Base-by-base conservation (phyloP, 768 basidiomycete genomes). In the Phanerodontia chrysosporium region DNA sequence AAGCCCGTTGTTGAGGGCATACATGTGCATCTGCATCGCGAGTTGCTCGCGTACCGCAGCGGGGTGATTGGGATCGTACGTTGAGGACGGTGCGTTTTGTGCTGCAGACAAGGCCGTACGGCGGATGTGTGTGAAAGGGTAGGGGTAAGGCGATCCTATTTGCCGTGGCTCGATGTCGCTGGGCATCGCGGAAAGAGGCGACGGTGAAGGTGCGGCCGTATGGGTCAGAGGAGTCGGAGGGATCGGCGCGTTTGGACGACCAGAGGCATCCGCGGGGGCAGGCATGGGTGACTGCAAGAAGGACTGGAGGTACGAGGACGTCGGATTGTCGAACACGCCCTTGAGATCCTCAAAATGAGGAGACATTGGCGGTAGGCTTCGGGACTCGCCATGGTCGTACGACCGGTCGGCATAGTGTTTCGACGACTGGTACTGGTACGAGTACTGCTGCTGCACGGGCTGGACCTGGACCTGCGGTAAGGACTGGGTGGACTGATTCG, bases 161-260 rank as follows among this genome's bases (percentile, higher is more conserved):
- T 68, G 67, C 25, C 66, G 58, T 58, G 77, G 73, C 42, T 70
- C 73, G 53, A 70, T 58, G 28, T 70, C 71, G 14, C 75, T 76
- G 49, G 80, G 80, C 58, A 75, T 76, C 44, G 77, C 78, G 1
- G 83, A 81, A 22, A 86, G 68, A 0, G 89, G 89, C 0, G 85
- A 87, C 0, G 87, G 90, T 0, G 88, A 86, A 0, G 87, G 86
- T 1, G 87, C 86, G 8, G 86, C 82, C 0, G 87, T 88, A 58
- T 88, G 85, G 51, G 82, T 86, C 56, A 88, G 87, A 2, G 89
- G 90, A 0, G 90, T 92, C 0, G 90, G 89, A 0, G 90, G 90
- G 42, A 91, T 80, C 18, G 90, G 90, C 22, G 52, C 52, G 10
- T 18, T 28, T 24, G 35, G 52, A n/a, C 52, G 32, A 14, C 28